Conservation (phyloP, 1,284 basidiomycete genomes). For the Taiwanofungus camphoratus region DNA sequence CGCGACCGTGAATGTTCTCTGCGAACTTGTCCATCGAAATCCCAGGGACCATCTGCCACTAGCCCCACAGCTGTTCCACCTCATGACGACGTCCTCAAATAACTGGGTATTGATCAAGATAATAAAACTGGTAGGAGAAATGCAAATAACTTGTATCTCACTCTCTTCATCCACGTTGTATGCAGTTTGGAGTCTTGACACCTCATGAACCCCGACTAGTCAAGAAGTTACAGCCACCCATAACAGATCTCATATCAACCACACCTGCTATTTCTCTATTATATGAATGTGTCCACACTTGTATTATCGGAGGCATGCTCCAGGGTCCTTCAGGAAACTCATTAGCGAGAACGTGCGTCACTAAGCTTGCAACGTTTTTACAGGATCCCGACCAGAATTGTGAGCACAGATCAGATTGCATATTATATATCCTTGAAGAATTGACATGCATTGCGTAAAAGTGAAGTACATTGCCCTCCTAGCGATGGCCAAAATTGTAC, state of each 20-base stretch:
- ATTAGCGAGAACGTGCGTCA: slow-evolving; percentile 85
- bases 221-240: slow-evolving; percentile 88
- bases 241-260: slow-evolving; percentile 92
- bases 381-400: slow-evolving; percentile 94
- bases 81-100: slow-evolving; percentile 92
- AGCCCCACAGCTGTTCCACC: slow-evolving; percentile 90
- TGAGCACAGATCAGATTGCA: slow-evolving; percentile 30
- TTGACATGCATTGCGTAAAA: slow-evolving; percentile 28
- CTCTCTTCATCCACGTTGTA: neutral
- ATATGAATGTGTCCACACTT: slow-evolving; percentile 98
- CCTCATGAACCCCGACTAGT: slow-evolving; percentile 92
- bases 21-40: slow-evolving; percentile 82
- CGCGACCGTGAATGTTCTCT: slow-evolving; percentile 90
- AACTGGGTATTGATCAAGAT: slow-evolving; percentile 99
- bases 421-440: slow-evolving; percentile 2
- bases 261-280: slow-evolving; percentile 94
- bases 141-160: slow-evolving; percentile 5
- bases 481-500: slow-evolving; percentile 94
- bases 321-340: slow-evolving; percentile 74
- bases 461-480: slow-evolving; percentile 96
- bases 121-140: slow-evolving; percentile 78
- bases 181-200: slow-evolving; percentile 84
- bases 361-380: slow-evolving; percentile 90
- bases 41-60: slow-evolving; percentile 78
- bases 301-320: slow-evolving; percentile 96